These are phyloP conservation scores for Coemansia sp. DNA, from an alignment of 192 early-diverging fungal genomes.

Conservation along the genomic window DNA sequence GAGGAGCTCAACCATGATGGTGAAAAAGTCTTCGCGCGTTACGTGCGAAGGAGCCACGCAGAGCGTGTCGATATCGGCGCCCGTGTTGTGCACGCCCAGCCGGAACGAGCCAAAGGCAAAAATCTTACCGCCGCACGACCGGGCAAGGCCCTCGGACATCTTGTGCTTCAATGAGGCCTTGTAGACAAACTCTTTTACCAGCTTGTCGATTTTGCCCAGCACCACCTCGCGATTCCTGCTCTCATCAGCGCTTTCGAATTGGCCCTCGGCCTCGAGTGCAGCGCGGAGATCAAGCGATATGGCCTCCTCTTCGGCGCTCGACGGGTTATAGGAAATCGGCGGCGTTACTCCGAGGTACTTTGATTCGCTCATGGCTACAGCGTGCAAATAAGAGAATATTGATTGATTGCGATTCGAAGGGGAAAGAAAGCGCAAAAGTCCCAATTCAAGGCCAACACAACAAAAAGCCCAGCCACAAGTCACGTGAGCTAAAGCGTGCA, in stretches of 20 bases:
- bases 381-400: background rate
- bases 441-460: background rate
- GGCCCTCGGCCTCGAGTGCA: conserved; percentile 71
- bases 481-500: no score
- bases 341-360: conserved; percentile 77
- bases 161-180: conserved; percentile 71
- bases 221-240: conserved; percentile 82
- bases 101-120: conserved; percentile 98
- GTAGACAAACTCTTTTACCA: conserved; percentile 95
- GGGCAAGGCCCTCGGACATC: conserved; percentile 82
- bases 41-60: conserved; percentile 94
- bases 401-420: background rate
- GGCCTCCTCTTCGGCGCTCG: conserved; percentile 70
- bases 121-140: conserved; percentile 92
- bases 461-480: no score
- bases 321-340: conserved; percentile 67
- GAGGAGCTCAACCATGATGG: conserved; percentile 84
- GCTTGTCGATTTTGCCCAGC: conserved; percentile 80
- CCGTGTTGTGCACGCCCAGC: conserved; percentile 91
- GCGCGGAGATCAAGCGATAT: conserved; percentile 71
- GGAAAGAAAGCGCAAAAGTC: background rate
- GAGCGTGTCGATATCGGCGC: conserved; percentile 98
- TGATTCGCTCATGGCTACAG: conserved; percentile 20
- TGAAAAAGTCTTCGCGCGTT: conserved; percentile 91
- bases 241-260: conserved; percentile 90